Evolutionary conservation across 805 yeast species (phyloP).

Genomic region (Starmerella asiatica): DNA sequence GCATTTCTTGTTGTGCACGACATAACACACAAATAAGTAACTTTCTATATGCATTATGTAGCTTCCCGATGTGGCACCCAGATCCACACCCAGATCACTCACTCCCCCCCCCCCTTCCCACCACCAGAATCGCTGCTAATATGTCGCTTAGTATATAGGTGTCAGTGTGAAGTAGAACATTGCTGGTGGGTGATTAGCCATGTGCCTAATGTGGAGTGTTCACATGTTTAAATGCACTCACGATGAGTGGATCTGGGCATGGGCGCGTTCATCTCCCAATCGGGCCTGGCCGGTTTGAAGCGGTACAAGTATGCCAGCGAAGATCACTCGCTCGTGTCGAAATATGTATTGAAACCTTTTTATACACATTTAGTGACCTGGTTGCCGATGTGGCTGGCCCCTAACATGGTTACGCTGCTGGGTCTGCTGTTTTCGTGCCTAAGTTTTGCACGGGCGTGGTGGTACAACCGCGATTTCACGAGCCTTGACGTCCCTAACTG

Average conservation of each 20-base stretch:
- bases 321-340: conserved; percentile 68
- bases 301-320: conserved; percentile 36
- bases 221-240: no score
- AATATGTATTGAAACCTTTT: conserved; percentile 64
- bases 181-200: no score
- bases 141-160: no score
- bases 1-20: no score
- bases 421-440: conserved; percentile 62
- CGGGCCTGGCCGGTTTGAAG: conserved; percentile 22
- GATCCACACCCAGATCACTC: no score
- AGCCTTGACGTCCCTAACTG: conserved; percentile 47
- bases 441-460: conserved; percentile 52
- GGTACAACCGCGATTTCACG: conserved; percentile 56
- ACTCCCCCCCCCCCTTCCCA: no score
- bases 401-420: conserved; percentile 67
- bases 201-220: no score
- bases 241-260: conserved; percentile 7
- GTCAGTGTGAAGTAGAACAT: no score
- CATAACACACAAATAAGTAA: no score
- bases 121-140: no score
- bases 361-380: conserved; percentile 60
- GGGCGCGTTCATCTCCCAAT: conserved; percentile 22
- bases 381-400: conserved; percentile 76
- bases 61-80: no score
- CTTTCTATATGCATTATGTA: no score